Evolutionary conservation across 192 early-diverging fungal genomes (phyloP), one percentile per base, ranked within the genome.

Genomic region (Coemansia sp.): DNA sequence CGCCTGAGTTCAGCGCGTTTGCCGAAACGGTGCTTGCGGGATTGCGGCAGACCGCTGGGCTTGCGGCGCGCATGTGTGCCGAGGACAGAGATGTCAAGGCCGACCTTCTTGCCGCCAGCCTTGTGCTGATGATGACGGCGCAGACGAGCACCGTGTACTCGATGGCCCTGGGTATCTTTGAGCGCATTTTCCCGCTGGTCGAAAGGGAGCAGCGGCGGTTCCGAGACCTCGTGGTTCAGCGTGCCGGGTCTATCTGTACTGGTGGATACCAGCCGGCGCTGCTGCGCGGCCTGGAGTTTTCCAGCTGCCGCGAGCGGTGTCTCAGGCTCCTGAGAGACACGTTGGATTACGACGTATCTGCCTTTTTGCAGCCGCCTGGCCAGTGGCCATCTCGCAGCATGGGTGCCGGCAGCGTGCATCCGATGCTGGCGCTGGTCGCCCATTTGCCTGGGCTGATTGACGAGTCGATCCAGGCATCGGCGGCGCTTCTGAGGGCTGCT

Each of bases 101-200:
- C 2, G 68, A 72, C 25, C 30, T 81, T 49, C 35, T 71, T 22
- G 67, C 73, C 0, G 53, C 66, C 22, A 66, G 72, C 18, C 13
- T 71, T 58, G 66, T 49, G 49, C 35, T 75, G 42, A 81, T 75
- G 78, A 55, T 61, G 1, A 71, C 68, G 8, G 64, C 72, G 4
- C 78, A 80, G 34, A 25, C 34, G 0, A 10, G 58, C 25, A 36
- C 36, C 32, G 62, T 70, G 0, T 79, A 73, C 27, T 20, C 68
- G 4, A 62, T 71, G 64, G 60, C 76, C n/a, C 42, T 79, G 22
- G 55, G 68, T 35, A 60, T 79, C 8, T 79, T 79, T 60, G 76
- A 79, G 59, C 76, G 76, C 23, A 51, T 73, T 8, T 61, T 79
- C 48, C 71, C 61, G 45, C 29, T 72, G 16, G 56, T 61, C 13